Evolutionary conservation across 225 moss, liverwort and hornwort species (phyloP).

Genomic region (Pleurozium schreberi): DNA sequence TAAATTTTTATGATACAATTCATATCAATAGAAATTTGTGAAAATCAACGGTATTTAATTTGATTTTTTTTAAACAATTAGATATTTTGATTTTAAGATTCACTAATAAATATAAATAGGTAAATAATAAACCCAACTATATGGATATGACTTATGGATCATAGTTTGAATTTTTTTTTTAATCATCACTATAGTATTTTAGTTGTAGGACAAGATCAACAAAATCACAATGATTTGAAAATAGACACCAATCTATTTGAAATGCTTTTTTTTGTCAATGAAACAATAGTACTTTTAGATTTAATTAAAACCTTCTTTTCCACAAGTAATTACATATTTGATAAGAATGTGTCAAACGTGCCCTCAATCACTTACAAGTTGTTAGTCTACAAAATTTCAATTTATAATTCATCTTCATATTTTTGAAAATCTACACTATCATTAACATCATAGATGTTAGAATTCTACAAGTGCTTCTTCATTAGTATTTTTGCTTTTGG

Average conservation of each 20-base stretch:
- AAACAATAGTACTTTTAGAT: background rate
- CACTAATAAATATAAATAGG: background rate
- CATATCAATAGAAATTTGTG: background rate
- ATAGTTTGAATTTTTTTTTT: background rate
- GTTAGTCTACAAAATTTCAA: background rate
- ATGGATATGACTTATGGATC: background rate
- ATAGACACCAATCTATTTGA: too few relatives aligned
- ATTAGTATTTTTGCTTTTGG: background rate
- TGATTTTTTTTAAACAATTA: background rate
- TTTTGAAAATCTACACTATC: background rate
- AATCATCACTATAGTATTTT: fast-evolving
- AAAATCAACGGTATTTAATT: background rate
- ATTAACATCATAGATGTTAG: background rate
- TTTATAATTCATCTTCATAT: background rate
- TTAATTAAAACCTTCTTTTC: background rate
- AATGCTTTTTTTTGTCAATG: background rate
- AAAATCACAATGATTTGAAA: background rate
- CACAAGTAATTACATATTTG: background rate
- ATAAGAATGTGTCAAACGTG: background rate
- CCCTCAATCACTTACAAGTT: fast-evolving
- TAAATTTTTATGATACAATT: background rate
- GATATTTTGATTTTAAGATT: background rate
- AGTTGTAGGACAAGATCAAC: background rate
- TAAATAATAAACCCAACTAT: background rate
- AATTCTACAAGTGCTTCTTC: background rate